Evolutionary conservation across 352 stramenopile species (phyloP), one percentile per base, ranked within the genome.

Genomic region (Phytophthora boehmeriae): DNA sequence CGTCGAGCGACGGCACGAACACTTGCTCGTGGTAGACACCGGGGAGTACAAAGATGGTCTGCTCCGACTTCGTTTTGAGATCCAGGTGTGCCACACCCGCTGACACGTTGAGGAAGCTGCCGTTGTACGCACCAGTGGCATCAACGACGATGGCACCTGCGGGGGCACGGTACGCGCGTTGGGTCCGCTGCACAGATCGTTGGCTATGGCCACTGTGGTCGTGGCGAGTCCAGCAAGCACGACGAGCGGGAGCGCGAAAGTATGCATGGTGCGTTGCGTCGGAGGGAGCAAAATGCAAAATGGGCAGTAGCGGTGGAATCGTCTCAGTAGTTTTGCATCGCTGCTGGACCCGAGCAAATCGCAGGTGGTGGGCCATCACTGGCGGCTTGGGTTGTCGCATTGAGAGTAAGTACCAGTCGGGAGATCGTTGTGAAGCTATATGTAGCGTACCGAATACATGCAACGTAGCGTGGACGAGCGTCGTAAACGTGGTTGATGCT

Each of bases 111-210:
- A 54, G 52, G 35, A 61, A 53, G 22, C 59, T 66, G n/a, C 59
- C 59, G 25, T 13, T 20, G 35, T 61, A 60, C 5, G 23, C 44
- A 30, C 59, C 59, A 1, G 59, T 63, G n/a, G 42, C 48, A 5
- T 67, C 71, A 6, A 66, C 63, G n/a, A 68, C 73, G 19, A 72
- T 56, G 32, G 67, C 54, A 44, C 43, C 49, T n/a, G 42, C 19
- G 58, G 58, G 14, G 58, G 50, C 5, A 20, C 27, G 25, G 35
- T 66, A 22, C 50, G 59, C n/a, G 50, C 50, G 23, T 61, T 61
- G 5, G 59, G 43, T 10, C 59, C 59, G 42, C 22, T 54, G 34
- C 58, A 66, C 8, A 13, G 25, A n/a, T 51, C 42, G 35, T 59
- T 44, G 38, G 20, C 35, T 32, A 53, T 43, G 17, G 59, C 52